phyloP scores from a whole-genome alignment of 2,329 filamentous ascomycete species.

The Teratosphaeriaceae sp. region DNA sequence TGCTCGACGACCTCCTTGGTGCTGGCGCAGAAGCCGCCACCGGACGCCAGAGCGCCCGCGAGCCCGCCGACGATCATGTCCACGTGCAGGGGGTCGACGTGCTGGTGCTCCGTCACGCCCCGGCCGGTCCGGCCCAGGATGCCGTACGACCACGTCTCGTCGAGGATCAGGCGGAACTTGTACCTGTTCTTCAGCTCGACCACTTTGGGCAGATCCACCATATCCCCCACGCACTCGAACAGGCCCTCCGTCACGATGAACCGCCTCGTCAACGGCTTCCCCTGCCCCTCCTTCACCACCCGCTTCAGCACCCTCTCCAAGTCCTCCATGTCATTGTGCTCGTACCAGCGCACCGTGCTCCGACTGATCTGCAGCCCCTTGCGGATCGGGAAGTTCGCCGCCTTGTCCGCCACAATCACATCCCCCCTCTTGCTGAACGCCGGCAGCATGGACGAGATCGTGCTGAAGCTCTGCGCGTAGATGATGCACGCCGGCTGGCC shows the following conservation, averaged over 20 bases:
- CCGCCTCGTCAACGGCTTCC: slow-evolving; percentile 80
- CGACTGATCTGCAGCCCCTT: slow-evolving; percentile 91
- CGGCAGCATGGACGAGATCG: slow-evolving; percentile 93
- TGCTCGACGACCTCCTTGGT: slow-evolving; percentile 89
- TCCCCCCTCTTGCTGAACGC: slow-evolving; percentile 96
- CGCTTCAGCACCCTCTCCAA: slow-evolving; percentile 78
- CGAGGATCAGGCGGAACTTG: slow-evolving; percentile 95
- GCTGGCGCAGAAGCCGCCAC: slow-evolving; percentile 93
- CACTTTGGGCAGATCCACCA: slow-evolving; percentile 76
- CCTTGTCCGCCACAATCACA: slow-evolving; percentile 91
- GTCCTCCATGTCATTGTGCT: slow-evolving; percentile 94
- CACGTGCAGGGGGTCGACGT: slow-evolving; percentile 85
- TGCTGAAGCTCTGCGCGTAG: slow-evolving; percentile 93
- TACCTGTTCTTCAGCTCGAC: slow-evolving; percentile 93
- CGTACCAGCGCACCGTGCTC: slow-evolving; percentile 87
- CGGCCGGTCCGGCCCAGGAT: slow-evolving; percentile 86
- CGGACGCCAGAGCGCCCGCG: slow-evolving; percentile 81
- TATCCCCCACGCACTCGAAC: slow-evolving; percentile 85
- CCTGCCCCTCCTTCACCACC: slow-evolving; percentile 79
- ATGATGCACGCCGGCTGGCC: slow-evolving; percentile 87
- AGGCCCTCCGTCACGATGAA: slow-evolving; percentile 96
- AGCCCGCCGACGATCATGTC: slow-evolving; percentile 97
- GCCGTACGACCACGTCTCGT: slow-evolving; percentile 97
- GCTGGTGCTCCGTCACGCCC: slow-evolving; percentile 91
- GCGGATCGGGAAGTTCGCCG: slow-evolving; percentile 87